Evolutionary conservation across 352 stramenopile genomes (phyloP), one percentile per base, ranked within the genome.

Genomic region (Globisporangium spinosum): DNA sequence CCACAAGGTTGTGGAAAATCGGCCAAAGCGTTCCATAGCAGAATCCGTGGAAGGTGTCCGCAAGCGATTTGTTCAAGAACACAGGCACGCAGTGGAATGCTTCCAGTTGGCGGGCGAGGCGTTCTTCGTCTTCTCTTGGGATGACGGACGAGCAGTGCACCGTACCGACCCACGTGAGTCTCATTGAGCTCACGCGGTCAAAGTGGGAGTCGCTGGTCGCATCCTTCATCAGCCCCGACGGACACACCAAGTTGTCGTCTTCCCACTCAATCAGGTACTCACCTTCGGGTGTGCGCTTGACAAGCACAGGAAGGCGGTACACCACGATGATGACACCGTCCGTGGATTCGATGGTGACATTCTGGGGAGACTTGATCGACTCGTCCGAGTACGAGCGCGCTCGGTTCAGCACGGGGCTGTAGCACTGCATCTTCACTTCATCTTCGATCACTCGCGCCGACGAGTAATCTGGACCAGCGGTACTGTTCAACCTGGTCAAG

Each of bases 1-100:
- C 97, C n/a, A 98, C 91, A n/a, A 99, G 95, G 78, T 99, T 98
- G 82, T 99, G 97, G 68, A 99, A 96, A 47, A 99, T 91, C 8
- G 97, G 97, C 97, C 97, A 99, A 12, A 99, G 81, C 27, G 98
- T 96, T 23, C 94, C 93, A 73, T 99, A 99, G 80, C 97, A 99
- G 75, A 98, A 99, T 43, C 88, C 87, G 76, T 98, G 95, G 66
- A 94, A 97, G 32, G 87, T 96, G 29, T 91, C 76, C 13, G 76
- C 80, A 20, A 99, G 71, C 22, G 79, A 75, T 32, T 91, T 80
- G 20, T 96, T 89, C 43, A 98, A 73, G 77, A 98, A 99, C n/a
- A 99, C 97, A 0, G 97, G 97, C 10, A 99, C 94, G 68, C 97
- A 99, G 69, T 98, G 91, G 68, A 99, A 98, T 20, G 91, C 82